Percentiles rank a stretch among this genome's conserved stretches.
Conservation (phyloP, 805 yeast species). For the Ogataea pilisensis region DNA sequence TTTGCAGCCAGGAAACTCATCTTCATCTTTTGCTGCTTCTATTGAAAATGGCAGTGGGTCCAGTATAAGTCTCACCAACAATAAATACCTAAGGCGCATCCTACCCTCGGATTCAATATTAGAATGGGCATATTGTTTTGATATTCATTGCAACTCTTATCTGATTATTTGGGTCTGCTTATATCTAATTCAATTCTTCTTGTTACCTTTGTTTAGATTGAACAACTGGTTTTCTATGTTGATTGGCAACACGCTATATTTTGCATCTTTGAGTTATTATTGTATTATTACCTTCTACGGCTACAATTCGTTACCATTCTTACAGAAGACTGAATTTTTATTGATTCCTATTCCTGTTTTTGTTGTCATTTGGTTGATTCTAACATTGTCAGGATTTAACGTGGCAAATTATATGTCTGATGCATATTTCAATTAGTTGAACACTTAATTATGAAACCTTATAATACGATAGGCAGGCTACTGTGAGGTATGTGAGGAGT, state of each 20-base stretch:
- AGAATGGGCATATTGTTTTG: conserved; percentile 95
- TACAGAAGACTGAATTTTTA: conserved; percentile 58
- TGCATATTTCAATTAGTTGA: conserved; percentile 25
- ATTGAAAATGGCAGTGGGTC: background rate
- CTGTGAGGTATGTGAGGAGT: too few species aligned
- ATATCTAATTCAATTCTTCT: conserved; percentile 68
- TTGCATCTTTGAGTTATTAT: conserved; percentile 71
- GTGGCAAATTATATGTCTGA: conserved; percentile 63
- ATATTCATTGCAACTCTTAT: conserved; percentile 89
- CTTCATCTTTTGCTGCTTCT: conserved; percentile 1
- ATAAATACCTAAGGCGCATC: conserved; percentile 26
- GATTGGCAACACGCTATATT: conserved; percentile 75
- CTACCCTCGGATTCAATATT: conserved; percentile 39
- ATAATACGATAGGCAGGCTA: too few species aligned
- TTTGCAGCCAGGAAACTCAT: conserved; percentile 15
- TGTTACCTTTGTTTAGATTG: conserved; percentile 66
- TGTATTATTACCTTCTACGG: conserved; percentile 82
- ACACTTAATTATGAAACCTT: too few species aligned
- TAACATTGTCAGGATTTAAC: conserved; percentile 63
- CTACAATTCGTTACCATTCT: conserved; percentile 70
- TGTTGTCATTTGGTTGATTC: conserved; percentile 51
- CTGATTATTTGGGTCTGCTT: conserved; percentile 72
- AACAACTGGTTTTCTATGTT: conserved; percentile 64
- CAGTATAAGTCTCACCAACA: conserved; percentile 2
- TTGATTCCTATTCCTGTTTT: conserved; percentile 62